A percentile compares a stretch with the other conserved stretches of the same genome.
Evolutionary conservation across 768 basidiomycete species (phyloP).

Genomic region (Tulasnella sp.): DNA sequence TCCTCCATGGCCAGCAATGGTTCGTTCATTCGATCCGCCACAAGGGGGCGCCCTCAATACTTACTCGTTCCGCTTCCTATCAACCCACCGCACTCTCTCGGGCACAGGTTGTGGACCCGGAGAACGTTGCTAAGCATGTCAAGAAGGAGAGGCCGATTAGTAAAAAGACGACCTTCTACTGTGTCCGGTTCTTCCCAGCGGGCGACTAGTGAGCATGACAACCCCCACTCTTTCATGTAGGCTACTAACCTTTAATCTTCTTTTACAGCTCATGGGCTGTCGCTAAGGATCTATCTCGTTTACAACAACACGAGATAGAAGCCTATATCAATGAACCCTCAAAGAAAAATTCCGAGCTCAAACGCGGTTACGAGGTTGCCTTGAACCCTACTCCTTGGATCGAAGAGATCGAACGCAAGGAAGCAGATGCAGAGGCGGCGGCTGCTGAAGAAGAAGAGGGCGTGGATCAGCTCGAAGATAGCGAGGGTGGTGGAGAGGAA

Average conservation of each 20-base stretch:
- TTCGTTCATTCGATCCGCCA: constrained; percentile 39
- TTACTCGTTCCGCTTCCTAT: neutral
- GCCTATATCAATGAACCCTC: constrained; percentile 72
- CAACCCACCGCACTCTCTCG: neutral
- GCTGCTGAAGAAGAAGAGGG: constrained; percentile 56
- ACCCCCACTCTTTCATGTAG: neutral
- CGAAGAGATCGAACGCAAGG: constrained; percentile 43
- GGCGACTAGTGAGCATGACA: constrained; percentile 78
- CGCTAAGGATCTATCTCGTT: constrained; percentile 73
- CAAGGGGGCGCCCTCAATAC: constrained; percentile 14
- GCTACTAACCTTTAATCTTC: neutral
- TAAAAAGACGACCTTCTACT: constrained; percentile 70
- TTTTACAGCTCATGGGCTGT: constrained; percentile 73
- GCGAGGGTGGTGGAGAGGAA: constrained; percentile 50
- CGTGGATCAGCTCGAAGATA: constrained; percentile 62
- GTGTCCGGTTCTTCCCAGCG: constrained; percentile 84
- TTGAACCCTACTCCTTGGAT: constrained; percentile 68
- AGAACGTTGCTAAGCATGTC: constrained; percentile 58
- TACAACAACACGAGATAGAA: constrained; percentile 77
- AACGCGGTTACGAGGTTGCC: constrained; percentile 69
- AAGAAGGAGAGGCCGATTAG: constrained; percentile 63
- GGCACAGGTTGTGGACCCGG: constrained; percentile 73
- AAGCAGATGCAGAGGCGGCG: constrained; percentile 40
- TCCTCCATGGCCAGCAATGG: constrained; percentile 94
- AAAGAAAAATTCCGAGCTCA: constrained; percentile 70